Conservation (phyloP, 805 yeast species). For the Debaryomyces maramus region DNA sequence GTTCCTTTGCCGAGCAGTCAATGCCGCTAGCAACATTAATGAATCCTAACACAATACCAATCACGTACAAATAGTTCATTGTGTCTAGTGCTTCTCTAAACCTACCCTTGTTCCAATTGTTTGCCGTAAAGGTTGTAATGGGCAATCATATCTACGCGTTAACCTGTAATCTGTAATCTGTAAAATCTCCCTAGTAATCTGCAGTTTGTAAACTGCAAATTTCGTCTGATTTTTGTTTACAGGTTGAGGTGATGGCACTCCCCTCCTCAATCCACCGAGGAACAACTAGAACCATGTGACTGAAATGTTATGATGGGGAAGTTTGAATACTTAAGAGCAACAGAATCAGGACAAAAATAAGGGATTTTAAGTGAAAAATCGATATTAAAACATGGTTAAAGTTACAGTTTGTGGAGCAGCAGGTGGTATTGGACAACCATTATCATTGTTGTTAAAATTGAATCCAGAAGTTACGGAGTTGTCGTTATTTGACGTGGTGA, state of each 20-base stretch:
- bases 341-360: neutral
- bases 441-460: slow-evolving; percentile 42
- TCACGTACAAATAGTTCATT: neutral
- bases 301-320: neutral
- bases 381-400: slow-evolving; percentile 33
- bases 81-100: no score
- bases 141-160: no score
- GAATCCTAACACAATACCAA: neutral
- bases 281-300: neutral
- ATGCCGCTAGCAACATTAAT: slow-evolving; percentile 19
- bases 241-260: no score
- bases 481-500: slow-evolving; percentile 44
- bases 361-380: neutral
- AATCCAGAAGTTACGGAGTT: slow-evolving; percentile 39
- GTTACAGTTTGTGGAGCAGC: slow-evolving; percentile 52
- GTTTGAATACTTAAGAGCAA: no score
- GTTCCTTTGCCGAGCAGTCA: slow-evolving; percentile 37
- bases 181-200: neutral
- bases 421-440: slow-evolving; percentile 51
- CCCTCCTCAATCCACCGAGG: neutral
- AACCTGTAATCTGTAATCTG: neutral
- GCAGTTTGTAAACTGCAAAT: neutral
- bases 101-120: no score
- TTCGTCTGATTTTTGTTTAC: no score
- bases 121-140: no score